Evolutionary conservation across 208 protist genomes (phyloP).

Genomic region (Leishmania lainsoni): DNA sequence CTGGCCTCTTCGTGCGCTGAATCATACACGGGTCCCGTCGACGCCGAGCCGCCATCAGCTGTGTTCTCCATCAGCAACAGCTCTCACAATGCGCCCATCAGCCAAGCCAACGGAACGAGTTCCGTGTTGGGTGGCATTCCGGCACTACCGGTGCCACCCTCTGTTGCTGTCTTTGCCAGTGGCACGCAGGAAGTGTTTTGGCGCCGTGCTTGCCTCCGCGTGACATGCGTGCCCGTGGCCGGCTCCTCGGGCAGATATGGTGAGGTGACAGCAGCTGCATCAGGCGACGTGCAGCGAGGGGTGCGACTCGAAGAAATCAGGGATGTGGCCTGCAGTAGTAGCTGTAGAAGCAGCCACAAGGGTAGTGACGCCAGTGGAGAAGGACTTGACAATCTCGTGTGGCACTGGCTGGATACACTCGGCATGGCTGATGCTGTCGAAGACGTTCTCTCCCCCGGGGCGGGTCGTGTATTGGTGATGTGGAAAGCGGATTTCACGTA

Average conservation of each 20-base stretch:
- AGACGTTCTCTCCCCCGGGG: slow-evolving; percentile 20
- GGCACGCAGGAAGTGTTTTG: slow-evolving; percentile 13
- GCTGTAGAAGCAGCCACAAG: neutral
- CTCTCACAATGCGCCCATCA: neutral
- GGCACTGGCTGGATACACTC: slow-evolving; percentile 23
- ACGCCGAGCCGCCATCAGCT: neutral
- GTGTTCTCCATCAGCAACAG: neutral
- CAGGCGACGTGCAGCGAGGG: neutral
- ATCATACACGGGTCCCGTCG: neutral
- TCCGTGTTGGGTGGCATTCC: neutral
- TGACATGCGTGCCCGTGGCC: slow-evolving; percentile 13
- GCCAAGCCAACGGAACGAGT: neutral
- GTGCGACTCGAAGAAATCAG: neutral
- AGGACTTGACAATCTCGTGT: slow-evolving; percentile 9
- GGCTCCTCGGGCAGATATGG: neutral
- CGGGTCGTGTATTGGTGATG: slow-evolving; percentile 15
- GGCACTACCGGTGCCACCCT: neutral
- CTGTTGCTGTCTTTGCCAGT: slow-evolving; percentile 8
- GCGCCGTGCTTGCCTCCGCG: slow-evolving; percentile 19
- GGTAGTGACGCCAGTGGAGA: neutral
- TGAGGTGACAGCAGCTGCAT: neutral
- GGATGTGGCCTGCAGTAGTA: neutral
- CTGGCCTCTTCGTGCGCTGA: neutral
- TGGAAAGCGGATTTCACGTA: slow-evolving; percentile 2
- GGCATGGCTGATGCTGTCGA: slow-evolving; percentile 18